Evolutionary conservation across 2,329 filamentous ascomycete species (phyloP), one percentile per base, ranked within the genome.

Genomic region (Emmonsiellopsis sp.): DNA sequence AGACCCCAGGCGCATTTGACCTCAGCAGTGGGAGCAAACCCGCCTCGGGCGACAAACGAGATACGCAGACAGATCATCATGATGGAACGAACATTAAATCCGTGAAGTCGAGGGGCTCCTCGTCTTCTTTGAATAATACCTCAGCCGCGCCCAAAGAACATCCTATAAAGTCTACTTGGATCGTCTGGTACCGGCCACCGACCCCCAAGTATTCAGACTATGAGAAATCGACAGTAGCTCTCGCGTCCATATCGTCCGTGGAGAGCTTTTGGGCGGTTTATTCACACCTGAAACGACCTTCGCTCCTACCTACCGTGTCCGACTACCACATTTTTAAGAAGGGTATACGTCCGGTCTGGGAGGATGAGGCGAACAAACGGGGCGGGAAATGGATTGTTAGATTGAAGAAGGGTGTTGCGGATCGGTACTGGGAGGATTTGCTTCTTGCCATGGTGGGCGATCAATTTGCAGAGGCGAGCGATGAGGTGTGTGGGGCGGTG

Each of bases 241-340:
- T 97, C 65, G 92, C 88, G 62, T 81, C 81, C 53, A 88, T 95
- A 65, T 80, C 80, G 56, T 89, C 88, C 5, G 89, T 82, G 49
- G 90, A 97, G 72, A 87, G 93, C 55, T 97, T 98, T 68, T 96
- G 90, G 83, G 79, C 82, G 47, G 84, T 95, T 39, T 97, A 95
- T 68, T 77, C 81, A 52, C 90, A 97, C 70, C 79, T 98, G 47
- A 95, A 94, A 74, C 83, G 87, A 32, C 93, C 94, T 2, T 97
- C 91, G 37, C 76, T 80, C 36, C 77, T 98, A 54, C 92, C 92
- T 6, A 85, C 92, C 4, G 92, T 97, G 33, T 96, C 91, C 27
- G 93, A 98, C 72, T 98, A 96, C 68, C 93, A 98, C 69, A 85
- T 98, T 56, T 98, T 98, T 77, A 95, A 93, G 72, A 90, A 93